Conservation (phyloP, 352 stramenopile species). For the Phytopythium ostracodes region DNA sequence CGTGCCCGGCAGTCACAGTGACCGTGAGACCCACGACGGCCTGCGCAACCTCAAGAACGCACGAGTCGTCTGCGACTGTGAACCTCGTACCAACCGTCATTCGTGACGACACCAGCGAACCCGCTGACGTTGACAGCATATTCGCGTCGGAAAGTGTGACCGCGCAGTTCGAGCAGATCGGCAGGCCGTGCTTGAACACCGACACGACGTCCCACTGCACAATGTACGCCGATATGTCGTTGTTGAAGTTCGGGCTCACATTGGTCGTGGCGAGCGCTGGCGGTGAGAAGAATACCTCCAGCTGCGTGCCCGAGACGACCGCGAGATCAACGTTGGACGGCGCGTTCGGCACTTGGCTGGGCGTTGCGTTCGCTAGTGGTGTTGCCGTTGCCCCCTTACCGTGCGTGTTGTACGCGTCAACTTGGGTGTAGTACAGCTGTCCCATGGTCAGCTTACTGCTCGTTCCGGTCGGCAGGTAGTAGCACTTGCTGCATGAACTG, state of each 20-base stretch:
- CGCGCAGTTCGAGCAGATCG: constrained; percentile 44
- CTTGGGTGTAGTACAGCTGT: constrained; percentile 75
- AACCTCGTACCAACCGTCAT: constrained; percentile 34
- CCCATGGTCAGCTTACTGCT: constrained; percentile 54
- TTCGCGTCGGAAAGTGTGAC: constrained; percentile 32
- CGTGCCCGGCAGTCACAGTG: constrained; percentile 13
- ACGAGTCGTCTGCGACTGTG: constrained; percentile 49
- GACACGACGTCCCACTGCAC: constrained; percentile 83
- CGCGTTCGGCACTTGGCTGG: constrained; percentile 82
- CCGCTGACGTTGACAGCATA: constrained; percentile 7
- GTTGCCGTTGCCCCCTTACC: constrained; percentile 47
- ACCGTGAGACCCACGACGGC: not conserved
- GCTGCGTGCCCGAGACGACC: constrained; percentile 84
- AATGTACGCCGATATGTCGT: constrained; percentile 85
- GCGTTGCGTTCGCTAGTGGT: constrained; percentile 36
- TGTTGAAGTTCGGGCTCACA: constrained; percentile 67
- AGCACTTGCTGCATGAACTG: constrained; percentile 53
- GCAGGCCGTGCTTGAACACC: constrained; percentile 63
- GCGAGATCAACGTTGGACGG: constrained; percentile 85
- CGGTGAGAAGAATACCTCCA: constrained; percentile 89
- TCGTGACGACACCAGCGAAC: constrained; percentile 18
- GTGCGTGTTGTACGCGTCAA: constrained; percentile 69
- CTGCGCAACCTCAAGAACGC: constrained; percentile 32
- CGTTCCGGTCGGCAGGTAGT: constrained; percentile 59
- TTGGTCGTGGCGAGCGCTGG: constrained; percentile 48